Evolutionary conservation across 2,329 filamentous ascomycete species (phyloP), one percentile per base, ranked within the genome.

Genomic region (Cladosporium sp.): DNA sequence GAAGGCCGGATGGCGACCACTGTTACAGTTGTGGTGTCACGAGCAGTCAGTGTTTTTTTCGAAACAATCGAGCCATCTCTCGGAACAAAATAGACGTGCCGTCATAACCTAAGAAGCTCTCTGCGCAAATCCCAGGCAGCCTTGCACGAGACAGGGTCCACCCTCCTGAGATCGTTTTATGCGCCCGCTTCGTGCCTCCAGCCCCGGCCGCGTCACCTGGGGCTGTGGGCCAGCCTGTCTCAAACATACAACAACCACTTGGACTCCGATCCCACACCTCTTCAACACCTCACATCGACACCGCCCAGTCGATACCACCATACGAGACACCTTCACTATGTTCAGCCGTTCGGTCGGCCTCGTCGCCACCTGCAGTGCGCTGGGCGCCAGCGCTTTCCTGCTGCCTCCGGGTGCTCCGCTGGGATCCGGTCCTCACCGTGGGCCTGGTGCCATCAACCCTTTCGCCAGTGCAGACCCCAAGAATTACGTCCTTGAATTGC

Each of bases 401-500:
- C 60, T 85, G 50, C 74, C 81, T 33, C 77, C 81, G 53, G 58
- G 58, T 53, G 35, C 66, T 16, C 66, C 70, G 49, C 73, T 77
- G 50, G 68, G 71, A 37, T 63, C 74, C 59, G 69, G 31, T 11
- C 32, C 35, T 16, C 49, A 31, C 49, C 35, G 16, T 16, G 32
- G 43, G 18, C 22, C 22, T 33, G 33, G 19, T 45, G 46, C 11
- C 40, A 9, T 53, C 50, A 46, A 53, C 43, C 52, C 50, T 32
- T 50, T 68, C 73, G 56, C 33, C 40, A 46, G 42, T 33, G 66
- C 71, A 44, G 63, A 74, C 52, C 67, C 72, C 28, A 73, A 58
- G 60, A 59, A 59, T 19, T 72, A 76, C 56, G 64, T 68, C 18
- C 53, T 84, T 54, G 69, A 74, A 41, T 61, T 84, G 35, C 71